Base-by-base conservation (phyloP, 148 eudicot species). In the Rhododendron henanense region DNA sequence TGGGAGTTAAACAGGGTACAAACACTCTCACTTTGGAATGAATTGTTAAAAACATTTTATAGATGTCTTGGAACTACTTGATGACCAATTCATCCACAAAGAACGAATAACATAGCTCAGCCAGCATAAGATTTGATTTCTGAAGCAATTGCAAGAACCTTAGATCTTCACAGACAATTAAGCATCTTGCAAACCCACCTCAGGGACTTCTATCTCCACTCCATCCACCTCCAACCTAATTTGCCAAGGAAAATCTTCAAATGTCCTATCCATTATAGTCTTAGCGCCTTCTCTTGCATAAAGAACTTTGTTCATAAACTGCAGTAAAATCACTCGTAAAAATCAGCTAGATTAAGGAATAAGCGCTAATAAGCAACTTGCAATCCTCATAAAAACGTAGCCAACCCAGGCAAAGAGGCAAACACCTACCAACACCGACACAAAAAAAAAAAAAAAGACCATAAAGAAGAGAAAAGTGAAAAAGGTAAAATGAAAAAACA, bases 221-320 rank as follows among this genome's bases (percentile, higher is more conserved):
- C 98, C 98, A 93, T 97, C 99, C 80, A 97, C 99, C 90, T 94
- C 99, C 37, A 97, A 95, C 81, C 96, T 90, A 78, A 94, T 93
- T 93, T 97, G 95, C 96, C 98, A 94, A 81, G 95, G 96, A 81
- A 94, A 97, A 88, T 97, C 98, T 74, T 92, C 98, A 91, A 95
- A 93, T 53, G 95, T 95, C 86, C 99, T 89, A 89, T 97, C 99
- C 98, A 97, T 97, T 47, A 97, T 94, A 85, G 86, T 93, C 89
- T 90, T 97, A 39, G 99, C 99, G 28, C 99, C 99, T 92, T 97
- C 99, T 91, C 94, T 93, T 78, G 99, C 99, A 88, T 96, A 96
- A 69, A 95, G 95, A 85, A 96, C 98, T 93, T 96, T 96, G 88
- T 96, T 96, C 98, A 96, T 94, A 86, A 96, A 96, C 99, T 96